Evolutionary conservation across 2,329 filamentous ascomycete species (phyloP), one percentile per base, ranked within the genome.

Genomic region (Neofusicoccum laricinum): DNA sequence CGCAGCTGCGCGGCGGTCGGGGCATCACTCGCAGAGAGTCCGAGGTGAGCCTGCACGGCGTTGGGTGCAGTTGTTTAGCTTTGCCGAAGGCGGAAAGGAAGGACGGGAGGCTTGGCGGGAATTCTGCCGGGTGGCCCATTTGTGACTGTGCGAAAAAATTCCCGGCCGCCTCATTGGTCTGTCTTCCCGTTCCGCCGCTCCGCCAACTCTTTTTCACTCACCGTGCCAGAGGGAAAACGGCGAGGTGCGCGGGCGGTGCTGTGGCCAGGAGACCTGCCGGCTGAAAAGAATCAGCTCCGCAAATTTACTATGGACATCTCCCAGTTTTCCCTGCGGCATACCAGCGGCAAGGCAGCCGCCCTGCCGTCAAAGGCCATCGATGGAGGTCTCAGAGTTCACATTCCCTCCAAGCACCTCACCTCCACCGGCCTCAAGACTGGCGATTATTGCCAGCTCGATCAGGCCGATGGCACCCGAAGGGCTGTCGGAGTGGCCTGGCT

Each of bases 401-500:
- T 88, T 10, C 82, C 85, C 1, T 79, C 81, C 8, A 82, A 85
- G 40, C 84, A 85, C 30, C 77, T 90, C 21, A 79, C 85, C 57
- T 77, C 80, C 32, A 74, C 88, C 10, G 81, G 81, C 64, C 76
- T 90, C 17, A 79, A 80, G 48, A 77, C 83, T n/a, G 87, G 86
- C 43, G 85, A 89, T 68, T 73, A 84, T 12, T 88, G 87, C 70
- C 79, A 79, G n/a, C 71, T 88, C 19, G 66, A 80, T 77, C 61
- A 69, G 48, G 11, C 51, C 72, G 43, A 75, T 78, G 53, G 80
- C 77, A 21, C 67, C 15, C 53, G 72, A 11, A 74, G 77, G n/a
- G 85, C 82, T 51, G 81, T 82, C 59, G 88, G 85, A n/a, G 82
- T 90, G 69, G 86, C 85, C 11, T 90, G 87, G 87, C 78, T 81